Evolutionary conservation across 2,329 filamentous ascomycete genomes (phyloP), one percentile per base, ranked within the genome.

Genomic region (Neophaeococcomyces aloes): DNA sequence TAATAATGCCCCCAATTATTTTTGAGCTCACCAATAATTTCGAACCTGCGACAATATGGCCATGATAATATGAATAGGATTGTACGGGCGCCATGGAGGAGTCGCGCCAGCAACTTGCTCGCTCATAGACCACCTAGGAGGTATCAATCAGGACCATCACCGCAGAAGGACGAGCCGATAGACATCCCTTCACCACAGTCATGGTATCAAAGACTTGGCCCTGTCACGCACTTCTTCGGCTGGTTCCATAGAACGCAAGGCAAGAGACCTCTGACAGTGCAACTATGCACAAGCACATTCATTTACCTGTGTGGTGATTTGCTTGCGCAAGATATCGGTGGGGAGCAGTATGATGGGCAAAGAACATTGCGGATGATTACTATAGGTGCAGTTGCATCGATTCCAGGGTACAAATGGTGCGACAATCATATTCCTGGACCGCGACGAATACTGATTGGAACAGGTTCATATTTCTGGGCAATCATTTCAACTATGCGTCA

Each of bases 321-420:
- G 42, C 46, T 54, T 42, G 61, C 48, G 38, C 57, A 50, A 40
- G 50, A 52, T 7, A 53, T 54, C 29, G 53, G 47, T 45, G 58
- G 61, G 53, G 64, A 63, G 44, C 68, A 70, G 3, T 88, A 91
- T 58, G 80, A 86, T 58, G 74, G 78, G 3, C 65, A 67, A 45
- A 72, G 86, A 34, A 89, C 86, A 0, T 59, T 75, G 44, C 72
- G 87, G 41, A 81, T 85, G 45, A 63, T 94, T 56, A 59, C 78
- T 2, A 89, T 94, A 45, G 86, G 86, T 3, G 78, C 75, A 2
- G 65, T 81, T 37, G 76, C 75, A 8, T 79, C 81, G 14, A 84
- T 94, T 46, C 88, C 88, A 1, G 76, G 75, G 35, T 94, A 88
- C 60, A 76, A 77, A 55, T 94, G 87, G 87, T 93, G 71, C 50